Percentiles rank a stretch among this genome's conserved stretches.
phyloP scores from a whole-genome alignment of 2,329 filamentous ascomycete genomes.

The Penicillium hordei region DNA sequence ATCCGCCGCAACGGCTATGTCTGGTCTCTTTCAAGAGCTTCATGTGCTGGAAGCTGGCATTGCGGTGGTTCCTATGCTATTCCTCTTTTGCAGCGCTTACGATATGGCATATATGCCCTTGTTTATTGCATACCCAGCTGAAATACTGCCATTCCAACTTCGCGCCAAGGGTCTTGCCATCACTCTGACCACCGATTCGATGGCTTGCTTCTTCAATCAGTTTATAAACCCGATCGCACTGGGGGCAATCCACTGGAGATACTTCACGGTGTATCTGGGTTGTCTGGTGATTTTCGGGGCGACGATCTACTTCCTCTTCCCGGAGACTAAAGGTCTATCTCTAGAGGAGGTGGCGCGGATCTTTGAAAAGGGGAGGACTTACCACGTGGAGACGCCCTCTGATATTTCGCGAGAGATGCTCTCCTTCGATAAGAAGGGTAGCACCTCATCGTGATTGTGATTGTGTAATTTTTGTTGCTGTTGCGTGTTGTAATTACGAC shows the following conservation, averaged over 20 bases:
- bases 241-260: slow-evolving; percentile 39
- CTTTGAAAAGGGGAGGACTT: slow-evolving; percentile 11
- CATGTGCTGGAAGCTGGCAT: slow-evolving; percentile 21
- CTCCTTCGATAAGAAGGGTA: slow-evolving; percentile 8
- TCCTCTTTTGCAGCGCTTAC: slow-evolving; percentile 21
- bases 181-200: slow-evolving; percentile 24
- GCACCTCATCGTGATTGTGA: slow-evolving; percentile 6
- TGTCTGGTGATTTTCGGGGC: slow-evolving; percentile 33
- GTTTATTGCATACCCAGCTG: slow-evolving; percentile 22
- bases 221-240: slow-evolving; percentile 46
- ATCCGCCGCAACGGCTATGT: slow-evolving; percentile 18
- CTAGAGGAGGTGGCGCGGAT: slow-evolving; percentile 20
- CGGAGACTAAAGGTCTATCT: slow-evolving; percentile 20
- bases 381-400: slow-evolving; percentile 5
- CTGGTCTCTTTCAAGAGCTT: slow-evolving; percentile 20
- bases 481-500: slow-evolving; percentile 13
- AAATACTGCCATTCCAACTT: slow-evolving; percentile 23
- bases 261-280: slow-evolving; percentile 44
- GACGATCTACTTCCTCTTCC: slow-evolving; percentile 42
- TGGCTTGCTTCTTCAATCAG: slow-evolving; percentile 38
- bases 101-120: slow-evolving; percentile 24
- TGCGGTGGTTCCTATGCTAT: slow-evolving; percentile 30
- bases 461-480: slow-evolving; percentile 5
- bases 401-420: slow-evolving; percentile 16
- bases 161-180: slow-evolving; percentile 26